Evolutionary conservation across 2,329 filamentous ascomycete species (phyloP).

Genomic region (Dryadomyces quercus-mongolicae): DNA sequence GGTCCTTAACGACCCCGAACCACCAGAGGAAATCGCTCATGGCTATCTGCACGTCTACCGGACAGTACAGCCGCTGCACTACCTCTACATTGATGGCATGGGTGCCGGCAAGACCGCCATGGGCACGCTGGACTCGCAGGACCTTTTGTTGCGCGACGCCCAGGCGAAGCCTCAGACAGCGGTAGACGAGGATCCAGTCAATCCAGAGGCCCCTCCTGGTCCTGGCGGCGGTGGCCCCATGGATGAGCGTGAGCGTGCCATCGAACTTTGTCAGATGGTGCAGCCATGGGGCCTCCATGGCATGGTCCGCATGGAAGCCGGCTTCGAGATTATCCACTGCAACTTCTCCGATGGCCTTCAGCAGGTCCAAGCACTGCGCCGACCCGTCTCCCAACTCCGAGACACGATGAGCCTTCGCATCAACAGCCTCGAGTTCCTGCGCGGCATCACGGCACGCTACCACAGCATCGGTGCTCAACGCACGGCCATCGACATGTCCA

Average conservation of each 20-base stretch:
- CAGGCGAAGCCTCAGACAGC: neutral
- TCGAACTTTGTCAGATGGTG: conserved; percentile 2
- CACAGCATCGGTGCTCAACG: conserved; percentile 1
- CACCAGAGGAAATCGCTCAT: conserved; percentile 5
- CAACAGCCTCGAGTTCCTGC: neutral
- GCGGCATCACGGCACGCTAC: conserved; percentile 1
- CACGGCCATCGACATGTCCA: conserved; percentile 2
- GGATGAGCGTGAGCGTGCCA: neutral
- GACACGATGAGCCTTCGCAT: neutral
- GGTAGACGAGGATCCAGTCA: neutral
- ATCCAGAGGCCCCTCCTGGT: neutral
- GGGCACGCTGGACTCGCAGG: conserved; percentile 58
- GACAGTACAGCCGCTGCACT: conserved; percentile 41
- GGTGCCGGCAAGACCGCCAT: conserved; percentile 29
- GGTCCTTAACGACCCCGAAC: neutral
- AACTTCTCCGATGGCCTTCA: conserved; percentile 5
- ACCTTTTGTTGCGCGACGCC: conserved; percentile 28
- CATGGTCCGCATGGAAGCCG: conserved; percentile 6
- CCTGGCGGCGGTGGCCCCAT: neutral
- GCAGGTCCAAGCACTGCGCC: conserved; percentile 1
- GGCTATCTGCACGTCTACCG: conserved; percentile 59
- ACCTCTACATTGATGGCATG: conserved; percentile 53
- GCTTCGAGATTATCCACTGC: conserved; percentile 7
- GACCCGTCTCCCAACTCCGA: neutral
- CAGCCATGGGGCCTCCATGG: conserved; percentile 2